Conservation (phyloP, 2,329 filamentous ascomycete species). For the Aspergillus sp. region DNA sequence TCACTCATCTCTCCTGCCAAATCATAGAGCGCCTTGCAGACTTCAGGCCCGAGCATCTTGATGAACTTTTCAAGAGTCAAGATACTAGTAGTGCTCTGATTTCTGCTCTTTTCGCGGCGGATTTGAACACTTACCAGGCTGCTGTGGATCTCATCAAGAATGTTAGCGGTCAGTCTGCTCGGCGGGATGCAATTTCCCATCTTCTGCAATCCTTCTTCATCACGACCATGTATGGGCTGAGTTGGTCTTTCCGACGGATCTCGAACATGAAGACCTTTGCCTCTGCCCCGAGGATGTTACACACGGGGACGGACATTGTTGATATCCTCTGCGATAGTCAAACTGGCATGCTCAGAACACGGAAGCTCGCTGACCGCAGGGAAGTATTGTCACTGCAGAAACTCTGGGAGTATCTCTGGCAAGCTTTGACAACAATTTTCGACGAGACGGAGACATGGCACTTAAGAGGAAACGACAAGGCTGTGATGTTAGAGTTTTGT, state of each 20-base stretch:
- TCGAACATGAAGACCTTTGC: conserved; percentile 60
- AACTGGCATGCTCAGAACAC: conserved; percentile 62
- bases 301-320: conserved; percentile 62
- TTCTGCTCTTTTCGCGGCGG: conserved; percentile 77
- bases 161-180: conserved; percentile 68
- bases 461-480: conserved; percentile 65
- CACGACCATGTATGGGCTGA: conserved; percentile 59
- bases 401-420: conserved; percentile 87
- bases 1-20: conserved; percentile 66
- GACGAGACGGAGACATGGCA: conserved; percentile 83
- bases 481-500: conserved; percentile 86
- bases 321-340: conserved; percentile 66
- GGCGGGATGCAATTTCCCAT: conserved; percentile 62
- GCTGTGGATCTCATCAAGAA: conserved; percentile 81
- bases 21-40: conserved; percentile 79
- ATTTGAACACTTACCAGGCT: conserved; percentile 75
- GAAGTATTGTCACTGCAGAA: conserved; percentile 68
- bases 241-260: conserved; percentile 58
- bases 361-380: conserved; percentile 55
- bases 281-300: conserved; percentile 61
- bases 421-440: conserved; percentile 77
- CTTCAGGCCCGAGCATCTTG: conserved; percentile 69
- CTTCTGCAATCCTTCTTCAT: conserved; percentile 60
- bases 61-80: conserved; percentile 67
- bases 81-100: conserved; percentile 73